phyloP scores from a whole-genome alignment of 2,329 filamentous ascomycete genomes.

The Beauveria brongniartii region DNA sequence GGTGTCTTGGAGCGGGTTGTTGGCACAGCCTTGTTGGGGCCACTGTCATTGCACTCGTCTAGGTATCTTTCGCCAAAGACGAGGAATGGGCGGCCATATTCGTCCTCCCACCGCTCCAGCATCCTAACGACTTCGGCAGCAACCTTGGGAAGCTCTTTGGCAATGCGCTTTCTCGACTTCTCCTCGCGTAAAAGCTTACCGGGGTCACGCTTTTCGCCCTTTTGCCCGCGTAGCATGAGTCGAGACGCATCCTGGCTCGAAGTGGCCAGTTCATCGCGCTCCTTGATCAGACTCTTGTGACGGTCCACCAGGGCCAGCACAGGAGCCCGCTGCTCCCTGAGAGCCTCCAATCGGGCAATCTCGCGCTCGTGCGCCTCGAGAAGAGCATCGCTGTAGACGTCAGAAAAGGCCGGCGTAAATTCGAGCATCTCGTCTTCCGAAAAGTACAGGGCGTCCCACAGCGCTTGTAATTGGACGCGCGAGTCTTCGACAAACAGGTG shows the following conservation, averaged over 20 bases:
- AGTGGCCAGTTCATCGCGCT: constrained; percentile 78
- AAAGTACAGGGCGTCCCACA: constrained; percentile 92
- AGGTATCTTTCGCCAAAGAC: constrained; percentile 90
- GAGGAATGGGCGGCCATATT: constrained; percentile 86
- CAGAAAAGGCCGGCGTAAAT: constrained; percentile 93
- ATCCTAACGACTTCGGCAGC: constrained; percentile 72
- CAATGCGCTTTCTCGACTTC: constrained; percentile 96
- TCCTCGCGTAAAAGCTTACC: constrained; percentile 90
- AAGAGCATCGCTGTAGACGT: constrained; percentile 92
- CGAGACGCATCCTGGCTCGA: constrained; percentile 94
- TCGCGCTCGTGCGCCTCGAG: constrained; percentile 93
- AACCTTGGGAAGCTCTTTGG: constrained; percentile 91
- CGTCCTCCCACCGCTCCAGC: constrained; percentile 85
- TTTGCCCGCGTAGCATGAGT: constrained; percentile 82
- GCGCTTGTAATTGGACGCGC: constrained; percentile 78
- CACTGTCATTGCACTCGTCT: constrained; percentile 65
- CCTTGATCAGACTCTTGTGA: constrained; percentile 73
- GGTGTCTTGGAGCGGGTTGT: constrained; percentile 63
- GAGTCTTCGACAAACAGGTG: constrained; percentile 95
- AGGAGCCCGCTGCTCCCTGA: constrained; percentile 82
- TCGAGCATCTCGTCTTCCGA: constrained; percentile 98
- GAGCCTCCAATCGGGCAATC: constrained; percentile 68
- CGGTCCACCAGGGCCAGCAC: constrained; percentile 75
- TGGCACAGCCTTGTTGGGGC: constrained; percentile 47
- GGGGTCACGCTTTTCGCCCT: constrained; percentile 89